Evolutionary conservation across 345 rosid genomes (phyloP).

Genomic region (Gossypium arboreum): DNA sequence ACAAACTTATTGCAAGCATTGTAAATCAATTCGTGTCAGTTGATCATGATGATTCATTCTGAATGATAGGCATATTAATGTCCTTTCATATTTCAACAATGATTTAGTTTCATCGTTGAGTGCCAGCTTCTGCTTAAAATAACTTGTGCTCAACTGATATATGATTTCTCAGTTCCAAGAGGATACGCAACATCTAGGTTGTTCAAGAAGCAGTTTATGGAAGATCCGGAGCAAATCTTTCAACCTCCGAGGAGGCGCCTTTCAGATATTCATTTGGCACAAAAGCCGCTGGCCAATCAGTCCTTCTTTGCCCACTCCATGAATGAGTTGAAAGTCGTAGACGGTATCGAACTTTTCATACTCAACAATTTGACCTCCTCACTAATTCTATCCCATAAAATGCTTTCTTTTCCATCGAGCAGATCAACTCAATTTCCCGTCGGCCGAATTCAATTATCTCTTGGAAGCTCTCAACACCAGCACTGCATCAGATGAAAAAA

Average conservation of each 20-base stretch:
- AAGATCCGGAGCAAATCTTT: constrained; percentile 39
- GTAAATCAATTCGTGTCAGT: neutral
- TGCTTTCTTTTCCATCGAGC: neutral
- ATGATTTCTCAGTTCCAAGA: constrained; percentile 37
- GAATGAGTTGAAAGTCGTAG: constrained; percentile 34
- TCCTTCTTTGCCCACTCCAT: constrained; percentile 28
- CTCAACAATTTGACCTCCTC: neutral
- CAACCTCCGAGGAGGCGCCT: constrained; percentile 42
- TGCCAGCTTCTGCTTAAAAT: neutral
- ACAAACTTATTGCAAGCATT: neutral
- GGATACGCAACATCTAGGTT: constrained; percentile 38
- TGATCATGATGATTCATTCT: neutral
- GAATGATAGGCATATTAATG: neutral
- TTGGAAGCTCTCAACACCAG: constrained; percentile 33
- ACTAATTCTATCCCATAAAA: neutral
- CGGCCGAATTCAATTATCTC: constrained; percentile 35
- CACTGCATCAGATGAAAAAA: constrained; percentile 23
- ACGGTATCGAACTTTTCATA: constrained; percentile 23
- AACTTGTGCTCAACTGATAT: neutral
- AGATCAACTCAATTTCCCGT: constrained; percentile 32
- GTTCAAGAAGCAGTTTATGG: constrained; percentile 44
- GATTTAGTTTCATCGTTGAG: neutral
- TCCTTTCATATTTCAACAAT: neutral
- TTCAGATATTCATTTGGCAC: constrained; percentile 28
- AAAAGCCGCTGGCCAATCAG: constrained; percentile 28